A percentile compares a stretch with the other conserved stretches of the same genome.
These are phyloP conservation scores for Cyclocybe cylindracea DNA, from an alignment of 768 basidiomycete species.

Conservation along the genomic window DNA sequence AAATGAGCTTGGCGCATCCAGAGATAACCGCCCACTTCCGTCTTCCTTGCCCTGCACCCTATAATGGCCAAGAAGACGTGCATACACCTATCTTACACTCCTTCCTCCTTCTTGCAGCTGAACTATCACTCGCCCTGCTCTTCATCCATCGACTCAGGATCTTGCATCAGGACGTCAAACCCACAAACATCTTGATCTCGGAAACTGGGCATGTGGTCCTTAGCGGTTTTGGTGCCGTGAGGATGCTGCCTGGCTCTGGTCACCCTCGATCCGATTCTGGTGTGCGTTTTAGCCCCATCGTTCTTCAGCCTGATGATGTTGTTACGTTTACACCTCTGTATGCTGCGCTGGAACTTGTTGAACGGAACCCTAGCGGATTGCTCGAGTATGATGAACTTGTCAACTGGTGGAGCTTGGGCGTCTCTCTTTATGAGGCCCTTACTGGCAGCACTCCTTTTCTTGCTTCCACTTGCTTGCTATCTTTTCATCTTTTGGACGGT, in stretches of 20 bases:
- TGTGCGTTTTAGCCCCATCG: conserved; percentile 12
- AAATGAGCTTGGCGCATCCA: conserved; percentile 28
- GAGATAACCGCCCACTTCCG: conserved; percentile 26
- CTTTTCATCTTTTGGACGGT: conserved; percentile 5
- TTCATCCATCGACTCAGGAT: conserved; percentile 60
- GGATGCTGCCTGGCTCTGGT: conserved; percentile 18
- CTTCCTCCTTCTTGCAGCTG: conserved; percentile 30
- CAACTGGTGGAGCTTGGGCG: conserved; percentile 40
- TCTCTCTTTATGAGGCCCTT: conserved; percentile 30
- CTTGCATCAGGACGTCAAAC: conserved; percentile 72
- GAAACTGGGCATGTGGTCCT: conserved; percentile 52
- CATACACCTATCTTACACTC: conserved; percentile 5
- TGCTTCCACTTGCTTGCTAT: conserved; percentile 4
- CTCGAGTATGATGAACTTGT: conserved; percentile 31
- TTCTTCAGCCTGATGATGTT: conserved; percentile 21
- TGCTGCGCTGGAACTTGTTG: conserved; percentile 34
- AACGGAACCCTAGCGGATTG: conserved; percentile 21
- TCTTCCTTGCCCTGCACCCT: not conserved
- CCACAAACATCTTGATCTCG: conserved; percentile 60
- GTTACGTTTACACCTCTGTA: conserved; percentile 35
- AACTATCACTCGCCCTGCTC: conserved; percentile 32
- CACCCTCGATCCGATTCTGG: not conserved
- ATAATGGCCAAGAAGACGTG: not conserved
- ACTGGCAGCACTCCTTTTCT: conserved; percentile 21
- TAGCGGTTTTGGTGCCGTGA: conserved; percentile 63